phyloP scores from a whole-genome alignment of 345 rosid species.

The Lepidium didymum region DNA sequence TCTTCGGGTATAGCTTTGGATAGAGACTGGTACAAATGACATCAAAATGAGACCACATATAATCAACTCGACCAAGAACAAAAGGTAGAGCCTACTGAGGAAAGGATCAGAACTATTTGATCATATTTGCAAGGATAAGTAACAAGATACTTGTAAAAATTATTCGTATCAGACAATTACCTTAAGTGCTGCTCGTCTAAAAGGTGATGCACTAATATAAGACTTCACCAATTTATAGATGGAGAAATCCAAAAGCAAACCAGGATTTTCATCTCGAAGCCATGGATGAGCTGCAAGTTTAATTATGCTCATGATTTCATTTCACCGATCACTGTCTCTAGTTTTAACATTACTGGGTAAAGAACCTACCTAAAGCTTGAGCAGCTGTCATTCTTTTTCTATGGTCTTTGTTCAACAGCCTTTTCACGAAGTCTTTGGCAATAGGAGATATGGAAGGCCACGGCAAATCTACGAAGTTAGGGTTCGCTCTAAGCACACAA shows the following conservation, averaged over 20 bases:
- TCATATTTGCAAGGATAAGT: background rate
- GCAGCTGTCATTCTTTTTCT: constrained; percentile 97
- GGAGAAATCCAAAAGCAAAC: constrained; percentile 66
- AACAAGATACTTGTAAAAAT: background rate
- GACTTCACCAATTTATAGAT: constrained; percentile 75
- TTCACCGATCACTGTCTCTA: background rate
- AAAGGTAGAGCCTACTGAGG: background rate
- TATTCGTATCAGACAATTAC: constrained; percentile 30
- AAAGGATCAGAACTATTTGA: background rate
- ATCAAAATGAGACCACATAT: background rate
- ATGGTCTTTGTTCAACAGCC: constrained; percentile 91
- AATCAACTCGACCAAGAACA: background rate
- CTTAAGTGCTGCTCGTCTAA: constrained; percentile 82
- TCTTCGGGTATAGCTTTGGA: constrained; percentile 87
- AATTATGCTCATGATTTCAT: background rate
- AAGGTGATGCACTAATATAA: constrained; percentile 74
- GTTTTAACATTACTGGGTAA: background rate
- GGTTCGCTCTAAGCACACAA: constrained; percentile 86
- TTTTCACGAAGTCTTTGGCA: constrained; percentile 85
- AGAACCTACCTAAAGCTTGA: constrained; percentile 76
- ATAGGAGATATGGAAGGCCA: constrained; percentile 86
- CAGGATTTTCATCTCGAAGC: constrained; percentile 52
- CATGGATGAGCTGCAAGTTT: constrained; percentile 77
- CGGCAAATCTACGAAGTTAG: constrained; percentile 82
- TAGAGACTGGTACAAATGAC: constrained; percentile 54